Base-by-base conservation (phyloP, 225 moss, liverwort and hornwort species). In the Lunularia cruciata region DNA sequence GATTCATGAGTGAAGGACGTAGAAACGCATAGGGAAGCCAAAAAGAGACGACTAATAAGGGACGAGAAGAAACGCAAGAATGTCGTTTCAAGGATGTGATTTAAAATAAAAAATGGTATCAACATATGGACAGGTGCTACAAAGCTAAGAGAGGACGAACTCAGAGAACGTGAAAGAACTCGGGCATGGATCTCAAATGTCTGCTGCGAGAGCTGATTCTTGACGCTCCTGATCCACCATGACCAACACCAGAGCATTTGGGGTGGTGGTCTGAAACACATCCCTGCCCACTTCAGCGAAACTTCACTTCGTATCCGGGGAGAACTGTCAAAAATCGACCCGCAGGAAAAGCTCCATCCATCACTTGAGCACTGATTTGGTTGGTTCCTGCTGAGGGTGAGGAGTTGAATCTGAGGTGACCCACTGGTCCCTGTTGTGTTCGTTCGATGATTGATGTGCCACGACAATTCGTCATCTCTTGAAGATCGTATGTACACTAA, bases 41-140 rank as follows among this genome's bases (percentile, higher is more conserved):
- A n/a, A n/a, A n/a, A n/a, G n/a, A n/a, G n/a, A n/a, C n/a, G n/a
- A n/a, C n/a, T n/a, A n/a, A n/a, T n/a, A n/a, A n/a, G n/a, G n/a
- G n/a, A n/a, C n/a, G n/a, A n/a, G n/a, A n/a, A n/a, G n/a, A n/a
- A n/a, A n/a, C n/a, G n/a, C n/a, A n/a, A n/a, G n/a, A n/a, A n/a
- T n/a, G n/a, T n/a, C n/a, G n/a, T n/a, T n/a, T n/a, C n/a, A n/a
- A n/a, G n/a, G n/a, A n/a, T n/a, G n/a, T n/a, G n/a, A n/a, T n/a
- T n/a, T n/a, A n/a, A n/a, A n/a, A n/a, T n/a, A n/a, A n/a, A 40
- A 40, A 13, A 13, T 20, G 59, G 9, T 63, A 63, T 63, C 13
- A 28, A 63, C 63, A 45, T 43, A 45, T 63, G 63, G 37, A 63
- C 63, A 63, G 20, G 63, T 45, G 63, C 63, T 43, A 43, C 43